Evolutionary conservation across 805 yeast genomes (phyloP).

Genomic region (Candida endomychidarum): DNA sequence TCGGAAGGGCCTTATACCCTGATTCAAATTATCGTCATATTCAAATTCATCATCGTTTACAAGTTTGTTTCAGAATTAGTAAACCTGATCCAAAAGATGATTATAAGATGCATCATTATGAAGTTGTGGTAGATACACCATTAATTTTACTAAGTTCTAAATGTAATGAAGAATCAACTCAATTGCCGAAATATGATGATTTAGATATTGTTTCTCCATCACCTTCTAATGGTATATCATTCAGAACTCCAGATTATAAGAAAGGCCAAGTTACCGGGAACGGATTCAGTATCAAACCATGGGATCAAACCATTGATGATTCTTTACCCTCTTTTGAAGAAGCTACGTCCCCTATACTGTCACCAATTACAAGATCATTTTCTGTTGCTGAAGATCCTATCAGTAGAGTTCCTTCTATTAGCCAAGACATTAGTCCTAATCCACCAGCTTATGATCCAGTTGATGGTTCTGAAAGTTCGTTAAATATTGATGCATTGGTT

Average conservation of each 20-base stretch:
- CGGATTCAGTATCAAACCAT: slow-evolving; percentile 33
- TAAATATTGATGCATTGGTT: slow-evolving; percentile 30
- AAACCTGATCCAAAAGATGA: slow-evolving; percentile 52
- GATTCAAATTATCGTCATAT: slow-evolving; percentile 65
- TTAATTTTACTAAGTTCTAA: slow-evolving; percentile 46
- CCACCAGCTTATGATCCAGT: slow-evolving; percentile 17
- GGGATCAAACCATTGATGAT: slow-evolving; percentile 23
- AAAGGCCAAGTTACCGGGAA: slow-evolving; percentile 18
- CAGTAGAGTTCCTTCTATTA: slow-evolving; percentile 33
- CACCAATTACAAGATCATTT: slow-evolving; percentile 37
- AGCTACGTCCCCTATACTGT: slow-evolving; percentile 51
- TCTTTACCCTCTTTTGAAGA: slow-evolving; percentile 65
- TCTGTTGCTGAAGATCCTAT: slow-evolving; percentile 38
- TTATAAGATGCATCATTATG: slow-evolving; percentile 65
- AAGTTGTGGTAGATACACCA: slow-evolving; percentile 79
- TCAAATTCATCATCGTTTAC: slow-evolving; percentile 64
- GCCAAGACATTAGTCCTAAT: slow-evolving; percentile 2
- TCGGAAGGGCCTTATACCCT: slow-evolving; percentile 51
- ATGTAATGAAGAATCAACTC: slow-evolving; percentile 40
- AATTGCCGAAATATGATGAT: slow-evolving; percentile 42
- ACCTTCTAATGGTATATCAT: slow-evolving; percentile 23
- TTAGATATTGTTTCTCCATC: slow-evolving; percentile 14
- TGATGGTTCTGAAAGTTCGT: slow-evolving; percentile 3
- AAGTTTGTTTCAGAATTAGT: slow-evolving; percentile 67
- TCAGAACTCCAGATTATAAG: slow-evolving; percentile 38